Conservation (phyloP, 106 monocot genomes). For the Cymbidium sinense region DNA sequence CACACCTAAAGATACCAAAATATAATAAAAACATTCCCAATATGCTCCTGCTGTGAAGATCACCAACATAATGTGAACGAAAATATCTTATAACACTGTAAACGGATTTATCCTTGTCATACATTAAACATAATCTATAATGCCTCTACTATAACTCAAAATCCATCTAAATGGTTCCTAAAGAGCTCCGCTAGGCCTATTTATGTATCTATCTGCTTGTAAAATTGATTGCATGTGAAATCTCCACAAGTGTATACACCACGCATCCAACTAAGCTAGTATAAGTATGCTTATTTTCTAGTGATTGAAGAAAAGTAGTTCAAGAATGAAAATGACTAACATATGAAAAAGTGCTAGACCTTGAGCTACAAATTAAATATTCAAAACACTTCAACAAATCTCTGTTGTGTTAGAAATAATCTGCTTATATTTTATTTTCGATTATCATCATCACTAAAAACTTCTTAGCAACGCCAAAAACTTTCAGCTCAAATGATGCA, state of each 20-base stretch:
- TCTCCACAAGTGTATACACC: neutral
- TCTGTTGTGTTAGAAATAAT: neutral
- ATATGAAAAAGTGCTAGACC: neutral
- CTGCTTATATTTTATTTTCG: neutral
- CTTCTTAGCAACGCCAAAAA: neutral
- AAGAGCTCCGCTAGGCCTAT: neutral
- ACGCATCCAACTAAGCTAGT: neutral
- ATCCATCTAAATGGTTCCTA: neutral
- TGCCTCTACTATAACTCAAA: neutral
- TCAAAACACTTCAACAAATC: neutral
- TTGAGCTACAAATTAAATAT: neutral
- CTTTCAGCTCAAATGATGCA: neutral
- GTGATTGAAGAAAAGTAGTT: neutral
- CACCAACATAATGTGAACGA: no score
- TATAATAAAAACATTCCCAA: no score
- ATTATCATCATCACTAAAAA: neutral
- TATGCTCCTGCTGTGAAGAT: no score
- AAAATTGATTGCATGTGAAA: neutral
- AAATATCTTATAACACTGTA: no score
- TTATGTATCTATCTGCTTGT: neutral
- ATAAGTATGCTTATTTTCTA: neutral
- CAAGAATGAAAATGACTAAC: neutral
- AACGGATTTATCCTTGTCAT: no score
- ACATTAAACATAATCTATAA: neutral
- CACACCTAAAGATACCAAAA: no score